phyloP scores from a whole-genome alignment of 2,329 filamentous ascomycete species.

The Fusarium tjaetaba region DNA sequence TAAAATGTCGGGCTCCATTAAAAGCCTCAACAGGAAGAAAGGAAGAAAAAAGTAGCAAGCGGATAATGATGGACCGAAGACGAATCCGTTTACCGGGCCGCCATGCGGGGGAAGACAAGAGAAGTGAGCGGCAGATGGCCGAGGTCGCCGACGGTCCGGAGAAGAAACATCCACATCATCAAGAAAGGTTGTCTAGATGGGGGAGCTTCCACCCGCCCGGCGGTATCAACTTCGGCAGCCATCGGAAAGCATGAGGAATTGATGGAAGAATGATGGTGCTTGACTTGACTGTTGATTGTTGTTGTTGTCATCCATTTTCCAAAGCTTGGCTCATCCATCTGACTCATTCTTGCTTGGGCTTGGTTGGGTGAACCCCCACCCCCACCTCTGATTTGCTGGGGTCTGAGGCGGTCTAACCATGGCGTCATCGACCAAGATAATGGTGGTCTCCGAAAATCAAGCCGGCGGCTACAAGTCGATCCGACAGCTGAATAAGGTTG shows the following conservation, averaged over 20 bases:
- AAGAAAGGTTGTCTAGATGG: constrained; percentile 1
- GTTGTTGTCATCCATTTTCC: constrained; percentile 31
- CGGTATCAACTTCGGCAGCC: constrained; percentile 14
- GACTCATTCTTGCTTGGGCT: constrained; percentile 34
- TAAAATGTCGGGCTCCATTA: constrained; percentile 14
- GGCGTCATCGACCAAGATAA: constrained; percentile 33
- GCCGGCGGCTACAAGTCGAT: constrained; percentile 26
- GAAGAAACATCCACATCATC: constrained; percentile 13
- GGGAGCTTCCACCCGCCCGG: constrained; percentile 31
- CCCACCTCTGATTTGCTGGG: constrained; percentile 28
- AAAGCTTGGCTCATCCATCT: constrained; percentile 16
- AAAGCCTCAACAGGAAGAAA: constrained; percentile 11
- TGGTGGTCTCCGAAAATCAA: constrained; percentile 23
- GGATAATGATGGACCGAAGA: constrained; percentile 13
- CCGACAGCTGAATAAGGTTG: constrained; percentile 22
- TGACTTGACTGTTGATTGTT: constrained; percentile 26
- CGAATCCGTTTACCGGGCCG: constrained; percentile 16
- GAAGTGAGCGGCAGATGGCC: constrained; percentile 6
- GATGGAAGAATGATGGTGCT: constrained; percentile 5
- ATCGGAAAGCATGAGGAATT: constrained; percentile 26
- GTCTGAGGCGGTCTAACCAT: constrained; percentile 19
- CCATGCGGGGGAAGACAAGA: constrained; percentile 24
- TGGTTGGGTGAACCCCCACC: constrained; percentile 15
- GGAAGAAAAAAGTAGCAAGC: background rate
- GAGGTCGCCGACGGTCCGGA: constrained; percentile 24